These are phyloP conservation scores for Phytophthora quininea DNA, from an alignment of 352 stramenopile genomes.

Conservation along the genomic window DNA sequence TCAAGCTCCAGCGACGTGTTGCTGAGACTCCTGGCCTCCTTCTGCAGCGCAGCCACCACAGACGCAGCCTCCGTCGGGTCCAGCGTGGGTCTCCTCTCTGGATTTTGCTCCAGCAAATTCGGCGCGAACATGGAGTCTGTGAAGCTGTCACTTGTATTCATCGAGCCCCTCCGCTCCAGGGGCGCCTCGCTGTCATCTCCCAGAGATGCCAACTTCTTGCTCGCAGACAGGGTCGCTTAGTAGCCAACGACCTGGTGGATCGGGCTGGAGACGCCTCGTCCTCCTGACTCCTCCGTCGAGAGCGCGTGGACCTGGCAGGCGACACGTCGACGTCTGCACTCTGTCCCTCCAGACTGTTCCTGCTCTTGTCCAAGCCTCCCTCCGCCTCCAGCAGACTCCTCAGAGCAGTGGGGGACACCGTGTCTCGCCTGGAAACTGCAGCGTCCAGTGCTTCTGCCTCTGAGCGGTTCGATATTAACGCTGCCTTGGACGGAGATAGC, in stretches of 20 bases:
- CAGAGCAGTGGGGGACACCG: slow-evolving; percentile 36
- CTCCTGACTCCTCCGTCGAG: slow-evolving; percentile 15
- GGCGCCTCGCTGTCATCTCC: not conserved
- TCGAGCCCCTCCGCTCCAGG: slow-evolving; percentile 10
- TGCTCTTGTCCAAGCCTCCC: not conserved
- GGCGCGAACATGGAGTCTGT: slow-evolving; percentile 57
- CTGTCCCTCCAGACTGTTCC: slow-evolving; percentile 5
- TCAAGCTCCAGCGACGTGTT: slow-evolving; percentile 17
- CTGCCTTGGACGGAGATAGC: slow-evolving; percentile 55
- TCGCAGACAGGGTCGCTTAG: slow-evolving; percentile 21
- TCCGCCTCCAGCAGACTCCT: slow-evolving; percentile 36
- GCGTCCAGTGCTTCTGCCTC: slow-evolving; percentile 18
- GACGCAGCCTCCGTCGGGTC: slow-evolving; percentile 51
- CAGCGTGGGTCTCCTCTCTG: slow-evolving; percentile 49
- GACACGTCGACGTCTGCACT: slow-evolving; percentile 12
- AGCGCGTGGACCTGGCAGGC: slow-evolving; percentile 11
- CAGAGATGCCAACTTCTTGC: slow-evolving; percentile 14
- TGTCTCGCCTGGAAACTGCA: slow-evolving; percentile 37
- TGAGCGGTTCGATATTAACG: slow-evolving; percentile 24
- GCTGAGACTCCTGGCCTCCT: slow-evolving; percentile 21
- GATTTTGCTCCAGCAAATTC: slow-evolving; percentile 43
- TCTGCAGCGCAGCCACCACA: slow-evolving; percentile 50
- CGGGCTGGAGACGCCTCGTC: not conserved
- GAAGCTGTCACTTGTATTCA: slow-evolving; percentile 50
- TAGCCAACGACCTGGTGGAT: slow-evolving; percentile 2